Evolutionary conservation across 2,329 filamentous ascomycete genomes (phyloP), one percentile per base, ranked within the genome.

Genomic region (Colletotrichum sublineola): DNA sequence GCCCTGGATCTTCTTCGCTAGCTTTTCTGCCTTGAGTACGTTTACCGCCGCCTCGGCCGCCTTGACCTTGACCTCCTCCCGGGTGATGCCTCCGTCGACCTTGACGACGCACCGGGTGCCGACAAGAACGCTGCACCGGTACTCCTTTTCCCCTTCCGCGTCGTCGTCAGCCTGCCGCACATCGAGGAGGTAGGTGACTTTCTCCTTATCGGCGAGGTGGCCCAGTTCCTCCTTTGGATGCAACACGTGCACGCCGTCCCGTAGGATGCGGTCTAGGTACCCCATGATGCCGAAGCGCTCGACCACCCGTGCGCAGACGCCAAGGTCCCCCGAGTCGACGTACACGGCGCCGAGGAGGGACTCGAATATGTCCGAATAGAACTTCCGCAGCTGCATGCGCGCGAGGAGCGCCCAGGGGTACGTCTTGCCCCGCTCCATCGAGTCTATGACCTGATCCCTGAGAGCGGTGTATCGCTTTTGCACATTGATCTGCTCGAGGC

Each of bases 281-380:
- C 82, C 79, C 50, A 95, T 75, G 5, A 98, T 84, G 0, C 94
- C 94, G 4, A 94, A 82, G 0, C 84, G 82, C 56, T 88, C 85
- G 0, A 94, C 79, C 48, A 98, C 86, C 0, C 65, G 77, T 62
- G 87, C 84, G 76, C 94, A 97, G 0, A 79, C 80, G 0, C 83
- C 83, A 18, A 94, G 78, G 1, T 88, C 86, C 0, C 92, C 93
- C 0, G 86, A 93, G 79, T 98, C 96, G 29, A 97, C 84, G 85
- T 93, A 98, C 0, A 98, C 86, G 0, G 95, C 95, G 0, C 94
- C 96, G 0, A 98, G 81, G 0, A 97, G 79, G 42, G 90, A 89
- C 82, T 98, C 96, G 12, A 98, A 85, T 9, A 98, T 82, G 79
- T 98, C 95, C 0, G 93, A 96, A 81, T 93, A 92, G 80, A 94